These are phyloP conservation scores for Candida sanyiensis DNA, from an alignment of 805 yeast species.

Conservation along the genomic window DNA sequence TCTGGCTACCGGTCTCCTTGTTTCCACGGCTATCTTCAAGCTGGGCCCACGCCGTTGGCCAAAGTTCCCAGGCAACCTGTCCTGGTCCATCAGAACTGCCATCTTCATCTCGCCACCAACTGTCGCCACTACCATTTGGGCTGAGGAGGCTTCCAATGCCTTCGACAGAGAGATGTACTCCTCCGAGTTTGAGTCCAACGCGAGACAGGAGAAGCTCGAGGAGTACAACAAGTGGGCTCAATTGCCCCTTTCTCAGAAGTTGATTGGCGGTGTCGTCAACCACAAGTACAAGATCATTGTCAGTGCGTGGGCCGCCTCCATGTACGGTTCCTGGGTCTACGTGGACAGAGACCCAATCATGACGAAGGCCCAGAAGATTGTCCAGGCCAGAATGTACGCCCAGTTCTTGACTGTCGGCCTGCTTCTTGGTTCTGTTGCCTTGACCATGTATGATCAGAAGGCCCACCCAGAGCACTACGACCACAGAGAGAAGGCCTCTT, in stretches of 20 bases:
- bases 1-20: conserved; percentile 45
- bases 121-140: conserved; percentile 52
- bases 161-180: conserved; percentile 62
- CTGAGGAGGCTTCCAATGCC: conserved; percentile 63
- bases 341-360: conserved; percentile 71
- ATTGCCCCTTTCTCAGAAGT: conserved; percentile 44
- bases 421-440: conserved; percentile 61
- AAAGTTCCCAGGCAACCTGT: conserved; percentile 34
- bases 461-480: conserved; percentile 37
- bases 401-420: conserved; percentile 74
- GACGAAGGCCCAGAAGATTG: conserved; percentile 74
- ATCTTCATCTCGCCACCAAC: conserved; percentile 65
- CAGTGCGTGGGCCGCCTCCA: conserved; percentile 73
- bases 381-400: conserved; percentile 88
- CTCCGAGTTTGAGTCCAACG: conserved; percentile 33
- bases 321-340: conserved; percentile 71
- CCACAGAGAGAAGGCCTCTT: conserved; percentile 32
- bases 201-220: conserved; percentile 29
- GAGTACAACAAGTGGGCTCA: conserved; percentile 48
- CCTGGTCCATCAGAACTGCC: conserved; percentile 61
- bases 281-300: conserved; percentile 65
- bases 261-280: conserved; percentile 41
- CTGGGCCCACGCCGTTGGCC: conserved; percentile 45
- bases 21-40: conserved; percentile 52
- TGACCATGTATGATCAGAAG: conserved; percentile 59